Evolutionary conservation across 129 eudicot species (phyloP).

Genomic region (Centaurea solstitialis): DNA sequence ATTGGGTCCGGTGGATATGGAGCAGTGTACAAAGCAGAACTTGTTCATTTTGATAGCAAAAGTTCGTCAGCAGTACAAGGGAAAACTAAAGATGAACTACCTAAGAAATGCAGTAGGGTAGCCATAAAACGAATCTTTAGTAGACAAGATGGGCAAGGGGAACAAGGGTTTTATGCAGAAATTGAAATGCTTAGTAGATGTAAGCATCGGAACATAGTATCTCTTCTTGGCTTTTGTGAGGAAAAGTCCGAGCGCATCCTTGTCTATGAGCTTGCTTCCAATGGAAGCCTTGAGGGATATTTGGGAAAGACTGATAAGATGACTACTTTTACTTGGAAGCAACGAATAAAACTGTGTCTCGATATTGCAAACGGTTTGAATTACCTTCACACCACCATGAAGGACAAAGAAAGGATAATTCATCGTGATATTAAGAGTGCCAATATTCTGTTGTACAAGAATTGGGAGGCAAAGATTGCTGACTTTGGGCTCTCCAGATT

Average conservation of each 20-base stretch:
- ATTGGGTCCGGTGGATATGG: background rate
- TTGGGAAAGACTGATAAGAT: background rate
- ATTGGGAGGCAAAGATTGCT: slow-evolving; percentile 2
- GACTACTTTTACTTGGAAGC: background rate
- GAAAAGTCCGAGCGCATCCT: background rate
- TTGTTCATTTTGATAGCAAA: background rate
- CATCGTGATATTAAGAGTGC: slow-evolving; percentile 16
- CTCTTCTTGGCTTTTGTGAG: slow-evolving; percentile 15
- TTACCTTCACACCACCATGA: background rate
- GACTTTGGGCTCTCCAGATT: slow-evolving; percentile 14
- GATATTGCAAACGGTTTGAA: background rate
- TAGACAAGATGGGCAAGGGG: background rate
- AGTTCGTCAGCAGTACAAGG: background rate
- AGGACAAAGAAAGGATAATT: background rate
- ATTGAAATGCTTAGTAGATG: background rate
- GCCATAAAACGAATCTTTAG: background rate
- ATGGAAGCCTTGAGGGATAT: slow-evolving; percentile 6
- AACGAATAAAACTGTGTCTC: background rate
- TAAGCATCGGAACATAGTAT: background rate
- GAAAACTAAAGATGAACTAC: background rate
- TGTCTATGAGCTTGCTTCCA: background rate
- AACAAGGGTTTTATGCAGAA: background rate
- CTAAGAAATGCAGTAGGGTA: background rate
- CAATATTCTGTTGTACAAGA: background rate
- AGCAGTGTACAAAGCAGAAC: background rate